Evolutionary conservation across 176 grass and related monocot species (phyloP), one percentile per base, ranked within the genome.

Genomic region (Guadua angustifolia): DNA sequence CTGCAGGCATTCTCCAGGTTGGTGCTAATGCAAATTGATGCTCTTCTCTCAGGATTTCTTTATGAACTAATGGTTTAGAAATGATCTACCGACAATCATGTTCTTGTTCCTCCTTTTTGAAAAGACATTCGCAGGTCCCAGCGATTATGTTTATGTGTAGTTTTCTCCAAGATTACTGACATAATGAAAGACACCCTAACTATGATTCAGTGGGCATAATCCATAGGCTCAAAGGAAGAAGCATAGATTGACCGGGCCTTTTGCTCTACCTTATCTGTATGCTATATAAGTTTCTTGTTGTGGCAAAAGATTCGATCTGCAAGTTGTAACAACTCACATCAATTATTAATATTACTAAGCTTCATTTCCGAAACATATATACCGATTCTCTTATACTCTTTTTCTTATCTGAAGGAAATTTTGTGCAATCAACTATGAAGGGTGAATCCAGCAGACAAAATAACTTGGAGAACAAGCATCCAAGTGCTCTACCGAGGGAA

Each of bases 401-500:
- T 24, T 45, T 51, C 15, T 36, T 51, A 51, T 51, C 17, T 65
- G 35, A 75, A 75, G 35, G 60, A 22, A 17, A 55, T 76, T 76
- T n/a, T 74, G 5, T 51, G 49, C 19, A 77, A 44, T 35, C 52
- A 10, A 39, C 2, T 29, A 35, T 68, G 36, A 58, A 76, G 33
- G 47, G 49, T 45, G 45, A 68, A 44, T 58, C 60, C n/a, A 76
- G 61, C 61, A 68, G 2, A 42, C 33, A 52, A 25, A 66, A 10
- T 21, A 45, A 17, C 22, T 18, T 16, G 44, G 14, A 50, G 39
- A 71, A 36, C 38, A 58, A 53, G 1, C 7, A 58, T n/a, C 0
- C 24, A 69, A 59, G 51, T 69, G 13, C 83, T 44, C 25, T 77
- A 45, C 83, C 63, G 13, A 69, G 12, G 64, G 22, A 68, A n/a